Base-by-base conservation (phyloP, 2,329 filamentous ascomycete genomes). In the Fusarium anthophilum region DNA sequence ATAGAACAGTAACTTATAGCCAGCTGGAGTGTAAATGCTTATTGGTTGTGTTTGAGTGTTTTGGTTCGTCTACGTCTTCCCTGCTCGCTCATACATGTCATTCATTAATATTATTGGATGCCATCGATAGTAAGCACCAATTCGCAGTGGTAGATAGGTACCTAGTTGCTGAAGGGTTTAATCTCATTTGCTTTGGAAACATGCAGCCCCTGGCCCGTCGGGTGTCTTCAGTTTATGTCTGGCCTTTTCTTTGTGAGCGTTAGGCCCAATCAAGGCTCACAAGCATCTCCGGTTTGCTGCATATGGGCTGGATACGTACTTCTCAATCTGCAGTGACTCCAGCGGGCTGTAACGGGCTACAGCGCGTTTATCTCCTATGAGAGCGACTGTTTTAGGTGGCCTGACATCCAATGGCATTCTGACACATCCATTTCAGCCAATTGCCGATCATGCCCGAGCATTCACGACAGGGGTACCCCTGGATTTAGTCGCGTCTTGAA, bases 381-480 rank as follows among this genome's bases (percentile, higher is more conserved):
- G 56, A 56, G 56, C 20, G 56, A 56, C 55, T 72, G 47, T 41
- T 69, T 65, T 66, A 61, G 55, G 37, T 32, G 44, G 30, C 44
- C 30, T 60, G 55, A 15, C 44, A 28, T 30, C 43, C 28, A 28
- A 51, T 67, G 44, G 41, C n/a, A 38, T 78, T 76, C 72, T 79
- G 78, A 81, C 80, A 81, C 78, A 80, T 79, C 37, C 37, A 54
- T 66, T 70, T 53, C 32, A 48, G 26, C 67, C 67, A 70, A 70
- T 70, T 70, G 60, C 30, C 53, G 26, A 41, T 47, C 66, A 60
- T 44, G 76, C 74, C 74, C 67, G 76, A 66, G 61, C 60, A 62
- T 70, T 80, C 78, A 79, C 79, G 79, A 82, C 79, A 80, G 72
- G 80, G 73, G 76, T 73, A 67, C 66, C 72, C 73, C 76, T 75